Evolutionary conservation across 169 alveolate genomes (phyloP), one percentile per base, ranked within the genome.

Genomic region (Besnoitia besnoiti): DNA sequence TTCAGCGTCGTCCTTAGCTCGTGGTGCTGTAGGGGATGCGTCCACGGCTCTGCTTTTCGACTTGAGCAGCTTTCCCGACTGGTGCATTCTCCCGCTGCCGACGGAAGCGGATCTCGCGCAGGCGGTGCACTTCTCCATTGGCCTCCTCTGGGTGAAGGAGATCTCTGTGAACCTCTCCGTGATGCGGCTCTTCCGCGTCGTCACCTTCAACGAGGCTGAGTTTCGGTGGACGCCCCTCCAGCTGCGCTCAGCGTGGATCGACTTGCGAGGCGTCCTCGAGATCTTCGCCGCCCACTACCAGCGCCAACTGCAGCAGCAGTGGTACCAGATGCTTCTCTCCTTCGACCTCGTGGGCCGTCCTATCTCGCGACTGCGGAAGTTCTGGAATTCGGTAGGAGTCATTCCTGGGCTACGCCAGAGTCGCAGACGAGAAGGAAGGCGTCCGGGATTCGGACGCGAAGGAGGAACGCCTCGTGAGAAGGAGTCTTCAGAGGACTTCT

Each of bases 251-350:
- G 49, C 46, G 39, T 39, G 44, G 77, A 16, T 89, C 49, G 47
- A 35, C 61, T 3, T 37, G 16, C 14, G 47, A 1, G 85, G 39
- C n/a, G n/a, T 91, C 27, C 47, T 1, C 42, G 91, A 16, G 40
- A n/a, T 80, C n/a, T 46, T 91, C 37, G 79, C 51, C 35, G 73
- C 80, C 19, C 94, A 91, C 82, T 91, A 39, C 61, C 85, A 91
- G 46, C 46, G 76, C 33, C 94, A 91, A 46, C 91, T 91, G 92
- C 87, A 85, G 85, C 90, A 82, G 90, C 94, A 91, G 61, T 91
- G 94, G 94, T 85, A 79, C 50, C 94, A 91, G 80, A 85, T 91
- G 89, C 89, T 91, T 33, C 94, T 91, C 19, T 91, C 91, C 49
- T 85, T 91, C 35, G 94, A 91, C 61, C 76, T 91, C 50, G 91